Conservation (phyloP, 192 early-diverging fungal genomes). For the Coemansia sp. region DNA sequence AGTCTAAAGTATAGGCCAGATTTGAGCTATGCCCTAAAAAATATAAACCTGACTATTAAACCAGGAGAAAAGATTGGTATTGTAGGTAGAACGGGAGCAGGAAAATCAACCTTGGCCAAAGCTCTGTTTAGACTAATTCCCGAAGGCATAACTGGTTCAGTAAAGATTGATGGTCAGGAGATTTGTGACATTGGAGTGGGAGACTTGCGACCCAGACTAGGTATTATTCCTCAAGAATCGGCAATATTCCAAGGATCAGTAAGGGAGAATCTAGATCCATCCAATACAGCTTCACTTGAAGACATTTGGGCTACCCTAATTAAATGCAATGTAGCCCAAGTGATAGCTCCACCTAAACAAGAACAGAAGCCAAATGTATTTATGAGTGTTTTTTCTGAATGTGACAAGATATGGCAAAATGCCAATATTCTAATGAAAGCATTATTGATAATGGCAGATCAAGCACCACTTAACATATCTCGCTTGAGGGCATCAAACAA, state of each 20-base stretch:
- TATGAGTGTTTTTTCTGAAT: no score
- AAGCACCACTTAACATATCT: not conserved
- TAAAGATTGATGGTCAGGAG: slow-evolving; percentile 58
- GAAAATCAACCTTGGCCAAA: slow-evolving; percentile 59
- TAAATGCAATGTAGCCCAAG: slow-evolving; percentile 4
- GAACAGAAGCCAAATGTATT: no score
- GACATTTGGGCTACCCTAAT: slow-evolving; percentile 63
- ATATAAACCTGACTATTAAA: slow-evolving; percentile 33
- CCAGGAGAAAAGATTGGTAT: slow-evolving; percentile 62
- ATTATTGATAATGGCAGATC: not conserved
- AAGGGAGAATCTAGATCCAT: slow-evolving; percentile 69
- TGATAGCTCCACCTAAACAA: not conserved
- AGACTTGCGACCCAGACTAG: slow-evolving; percentile 56
- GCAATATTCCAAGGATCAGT: slow-evolving; percentile 65
- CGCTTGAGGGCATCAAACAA: not conserved
- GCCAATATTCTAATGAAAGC: slow-evolving; percentile 31
- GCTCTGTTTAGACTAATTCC: slow-evolving; percentile 62
- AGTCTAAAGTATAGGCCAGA: no score
- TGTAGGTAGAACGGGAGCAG: slow-evolving; percentile 56
- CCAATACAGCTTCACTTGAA: slow-evolving; percentile 47
- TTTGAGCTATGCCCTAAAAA: slow-evolving; percentile 24
- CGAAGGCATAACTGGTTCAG: slow-evolving; percentile 32
- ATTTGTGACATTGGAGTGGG: slow-evolving; percentile 57
- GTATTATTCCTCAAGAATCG: slow-evolving; percentile 68
- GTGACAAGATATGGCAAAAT: slow-evolving; percentile 10